A percentile compares a stretch with the other conserved stretches of the same genome.
Evolutionary conservation across 495 filamentous ascomycete genomes (phyloP).

Genomic region (Penicillium argentinense): DNA sequence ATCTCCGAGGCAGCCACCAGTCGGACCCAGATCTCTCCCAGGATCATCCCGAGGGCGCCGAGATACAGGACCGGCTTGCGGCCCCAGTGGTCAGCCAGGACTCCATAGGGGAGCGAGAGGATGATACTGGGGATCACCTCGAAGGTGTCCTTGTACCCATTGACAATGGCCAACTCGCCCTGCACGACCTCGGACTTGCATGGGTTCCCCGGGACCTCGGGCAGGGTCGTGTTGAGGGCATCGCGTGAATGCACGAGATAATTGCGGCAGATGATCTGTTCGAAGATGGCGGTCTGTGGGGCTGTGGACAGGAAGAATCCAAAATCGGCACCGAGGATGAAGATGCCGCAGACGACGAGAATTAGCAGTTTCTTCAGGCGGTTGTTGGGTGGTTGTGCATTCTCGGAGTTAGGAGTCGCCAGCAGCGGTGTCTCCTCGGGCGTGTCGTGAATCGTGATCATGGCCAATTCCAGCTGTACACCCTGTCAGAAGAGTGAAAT

Average conservation of each 20-base stretch:
- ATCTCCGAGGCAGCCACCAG: constrained; percentile 30
- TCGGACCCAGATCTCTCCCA: constrained; percentile 34
- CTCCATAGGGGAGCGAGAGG: constrained; percentile 33
- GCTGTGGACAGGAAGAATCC: constrained; percentile 29
- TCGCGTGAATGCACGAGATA: constrained; percentile 17
- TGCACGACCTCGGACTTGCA: constrained; percentile 47
- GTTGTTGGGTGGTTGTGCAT: not conserved
- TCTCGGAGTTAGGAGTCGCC: not conserved
- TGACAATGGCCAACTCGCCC: constrained; percentile 41
- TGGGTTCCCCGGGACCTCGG: constrained; percentile 4
- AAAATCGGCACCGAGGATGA: constrained; percentile 25
- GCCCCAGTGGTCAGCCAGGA: constrained; percentile 43
- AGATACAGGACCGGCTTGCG: constrained; percentile 43
- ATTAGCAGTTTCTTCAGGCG: constrained; percentile 20
- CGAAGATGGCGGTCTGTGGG: constrained; percentile 36
- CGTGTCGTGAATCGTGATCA: not conserved
- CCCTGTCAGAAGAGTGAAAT: no score
- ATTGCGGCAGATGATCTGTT: constrained; percentile 41
- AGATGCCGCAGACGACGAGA: constrained; percentile 13
- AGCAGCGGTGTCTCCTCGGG: not conserved
- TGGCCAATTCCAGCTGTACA: not conserved
- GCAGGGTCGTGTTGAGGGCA: not conserved
- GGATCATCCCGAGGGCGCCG: constrained; percentile 29
- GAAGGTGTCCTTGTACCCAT: constrained; percentile 41
- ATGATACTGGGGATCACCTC: constrained; percentile 39